Percentiles rank a stretch among this genome's conserved stretches.
These are phyloP conservation scores for Uronychia binucleata DNA, from an alignment of 73 alveolate species.

Conservation along the genomic window DNA sequence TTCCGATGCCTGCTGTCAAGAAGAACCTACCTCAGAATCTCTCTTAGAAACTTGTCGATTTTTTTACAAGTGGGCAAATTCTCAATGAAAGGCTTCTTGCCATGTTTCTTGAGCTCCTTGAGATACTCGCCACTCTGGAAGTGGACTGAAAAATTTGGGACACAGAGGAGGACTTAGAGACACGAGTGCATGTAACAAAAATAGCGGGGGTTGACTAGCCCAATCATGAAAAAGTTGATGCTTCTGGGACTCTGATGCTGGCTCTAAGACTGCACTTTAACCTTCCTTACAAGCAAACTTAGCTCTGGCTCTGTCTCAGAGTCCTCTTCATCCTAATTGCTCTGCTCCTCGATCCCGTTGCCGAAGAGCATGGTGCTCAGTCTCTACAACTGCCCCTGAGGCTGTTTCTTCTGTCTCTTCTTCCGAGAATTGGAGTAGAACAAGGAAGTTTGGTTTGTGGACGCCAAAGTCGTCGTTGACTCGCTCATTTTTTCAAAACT, in stretches of 20 bases:
- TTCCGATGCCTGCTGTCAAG: slow-evolving; percentile 10
- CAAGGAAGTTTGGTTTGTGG: background rate
- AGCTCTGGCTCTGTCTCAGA: background rate
- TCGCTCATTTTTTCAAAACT: background rate
- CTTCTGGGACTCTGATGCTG: too few relatives aligned
- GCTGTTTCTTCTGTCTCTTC: background rate
- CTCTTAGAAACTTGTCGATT: background rate
- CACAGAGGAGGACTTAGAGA: slow-evolving; percentile 7
- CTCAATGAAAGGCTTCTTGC: too few relatives aligned
- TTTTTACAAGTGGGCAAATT: slow-evolving; percentile 28
- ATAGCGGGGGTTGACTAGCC: slow-evolving; percentile 25
- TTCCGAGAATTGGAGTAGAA: too few relatives aligned
- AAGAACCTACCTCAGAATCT: background rate
- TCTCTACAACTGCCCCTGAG: background rate
- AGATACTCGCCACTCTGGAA: slow-evolving; percentile 19
- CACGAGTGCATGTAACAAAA: slow-evolving; percentile 36
- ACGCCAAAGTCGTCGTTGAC: background rate
- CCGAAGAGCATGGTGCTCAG: background rate
- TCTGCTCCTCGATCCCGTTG: background rate
- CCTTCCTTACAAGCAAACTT: too few relatives aligned
- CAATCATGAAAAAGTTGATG: too few relatives aligned
- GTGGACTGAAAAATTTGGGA: slow-evolving; percentile 20
- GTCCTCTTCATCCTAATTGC: background rate
- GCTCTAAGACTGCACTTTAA: too few relatives aligned
- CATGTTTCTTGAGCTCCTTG: background rate